Base-by-base conservation (phyloP, 768 basidiomycete genomes). In the Termitomyces sp. region DNA sequence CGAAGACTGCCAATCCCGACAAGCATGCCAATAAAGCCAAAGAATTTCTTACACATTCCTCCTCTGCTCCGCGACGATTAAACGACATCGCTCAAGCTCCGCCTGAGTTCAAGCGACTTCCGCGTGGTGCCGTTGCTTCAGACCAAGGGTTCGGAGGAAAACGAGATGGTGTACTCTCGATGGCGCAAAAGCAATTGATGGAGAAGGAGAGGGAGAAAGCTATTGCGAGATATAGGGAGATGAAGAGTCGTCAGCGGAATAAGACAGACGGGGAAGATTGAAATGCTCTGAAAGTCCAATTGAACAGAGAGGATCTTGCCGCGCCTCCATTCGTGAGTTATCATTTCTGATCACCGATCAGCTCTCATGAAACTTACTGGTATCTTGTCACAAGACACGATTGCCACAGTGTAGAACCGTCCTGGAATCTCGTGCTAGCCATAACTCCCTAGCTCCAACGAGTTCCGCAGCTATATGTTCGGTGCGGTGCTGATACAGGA, bases 141-240 rank as follows among this genome's bases (percentile, higher is more conserved):
- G 35, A 22, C 20, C 51, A 22, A 38, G 51, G 63, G 12, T 63
- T 66, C 38, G 67, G 67, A 49, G 67, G 68, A 61, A 75, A 78
- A 67, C 69, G 63, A 42, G 75, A 81, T 11, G 81, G 80, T 3
- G 79, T 90, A 8, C 65, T 92, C 35, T 88, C 87, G 33, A 86
- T 91, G 82, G 85, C 88, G 15, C 90, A 92, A 75, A 87, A 84
- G 69, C 78, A 79, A 7, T 85, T 90, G 85, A 85, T 94, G 83
- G 89, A 89, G 67, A 77, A 79, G 56, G 91, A 92, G 71, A 79
- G 91, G 63, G 86, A 89, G 66, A 86, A 81, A 62, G 89, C 75
- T 22, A 87, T 94, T 61, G 74, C 72, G 68, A 78, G 81, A 57
- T 92, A 92, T 71, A 76, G 91, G 61, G 82, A 87, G 72, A 67